Evolutionary conservation across 106 monocot genomes (phyloP), one percentile per base, ranked within the genome.

Genomic region (Alisma plantagoaquatica): DNA sequence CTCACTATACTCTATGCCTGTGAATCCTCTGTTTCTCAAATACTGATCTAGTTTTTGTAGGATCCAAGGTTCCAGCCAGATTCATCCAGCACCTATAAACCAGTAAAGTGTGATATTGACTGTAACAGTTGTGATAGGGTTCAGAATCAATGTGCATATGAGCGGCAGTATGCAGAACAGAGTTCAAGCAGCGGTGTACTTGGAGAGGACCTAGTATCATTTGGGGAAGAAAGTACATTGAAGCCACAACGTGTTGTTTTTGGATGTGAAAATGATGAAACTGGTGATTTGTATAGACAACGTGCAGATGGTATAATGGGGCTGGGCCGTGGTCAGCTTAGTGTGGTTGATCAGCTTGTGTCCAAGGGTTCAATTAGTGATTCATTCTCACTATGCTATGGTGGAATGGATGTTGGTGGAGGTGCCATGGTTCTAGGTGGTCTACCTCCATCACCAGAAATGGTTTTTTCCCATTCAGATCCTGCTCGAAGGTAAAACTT

Each of bases 221-320:
- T 98, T 72, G 96, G 96, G 31, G 66, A 81, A 48, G 76, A 89
- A 64, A 90, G 84, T 66, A 65, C 57, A 33, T 76, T 98, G 41
- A 53, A 73, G 53, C 85, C 96, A 23, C 96, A 90, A 27, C 78
- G 46, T 66, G 85, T 79, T 60, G 60, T 73, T 69, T 98, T 98
- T 65, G 96, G 96, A 38, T 98, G 96, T 82, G 96, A 98, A 72
- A 98, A 85, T 63, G 54, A 61, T 52, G 96, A 98, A 75, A 82
- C 89, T 18, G 96, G 96, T 54, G 96, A 98, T 75, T 49, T 98
- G n/a, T 98, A 75, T 33, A 90, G 64, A 74, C 96, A 98, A 23
- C 89, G 79, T 72, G 96, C 96, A 69, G 96, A 98, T 82, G 96
- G 96, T 9, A 98, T 98, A 41, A 98, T 98, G 68, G 96, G 96